Evolutionary conservation across 257 asterid species (phyloP), one percentile per base, ranked within the genome.

Genomic region (Gentiana macrophylla): DNA sequence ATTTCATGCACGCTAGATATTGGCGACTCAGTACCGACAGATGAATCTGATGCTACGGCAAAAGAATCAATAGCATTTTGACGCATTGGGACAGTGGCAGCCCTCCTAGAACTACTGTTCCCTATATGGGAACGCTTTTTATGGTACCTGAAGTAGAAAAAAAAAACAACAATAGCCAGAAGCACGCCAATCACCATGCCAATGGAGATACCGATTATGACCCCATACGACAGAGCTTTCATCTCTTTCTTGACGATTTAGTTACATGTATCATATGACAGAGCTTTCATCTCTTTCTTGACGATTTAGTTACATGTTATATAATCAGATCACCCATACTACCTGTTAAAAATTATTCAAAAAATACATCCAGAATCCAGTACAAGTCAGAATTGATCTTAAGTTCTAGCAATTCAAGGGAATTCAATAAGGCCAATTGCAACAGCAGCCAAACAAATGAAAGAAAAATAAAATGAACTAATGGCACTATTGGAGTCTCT

Each of bases 181-280:
- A 71, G 68, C 52, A 84, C 77, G 56, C 98, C 98, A 11, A 86
- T 79, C 64, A 90, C 94, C 61, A 90, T 80, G 67, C 98, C 98
- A 52, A 82, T 71, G 38, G 95, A 86, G 62, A 90, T 66, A 59
- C 98, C 98, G 45, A 90, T 71, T 47, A 84, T 77, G 37, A 90
- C 70, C 51, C 91, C 94, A 3, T 74, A 53, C 9, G 90, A 69
- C 70, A 78, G 84, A 50, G 67, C 85, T 64, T 71, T 78, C 96
- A 86, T 90, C 57, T 73, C 84, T 65, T 64, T 53, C 70, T 75
- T 58, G 5, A 41, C 57, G 60, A 53, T 62, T 60, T 52, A 66
- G 6, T 51, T 54, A 33, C 63, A 65, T 56, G 58, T 24, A 24
- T 24, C 24, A 24, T 24, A 24, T 24, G 24, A 24, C 24, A 24